Percentiles rank a stretch among this genome's conserved stretches.
phyloP scores from a whole-genome alignment of 2,329 filamentous ascomycete species.

The Scleromitrula shiraiana region DNA sequence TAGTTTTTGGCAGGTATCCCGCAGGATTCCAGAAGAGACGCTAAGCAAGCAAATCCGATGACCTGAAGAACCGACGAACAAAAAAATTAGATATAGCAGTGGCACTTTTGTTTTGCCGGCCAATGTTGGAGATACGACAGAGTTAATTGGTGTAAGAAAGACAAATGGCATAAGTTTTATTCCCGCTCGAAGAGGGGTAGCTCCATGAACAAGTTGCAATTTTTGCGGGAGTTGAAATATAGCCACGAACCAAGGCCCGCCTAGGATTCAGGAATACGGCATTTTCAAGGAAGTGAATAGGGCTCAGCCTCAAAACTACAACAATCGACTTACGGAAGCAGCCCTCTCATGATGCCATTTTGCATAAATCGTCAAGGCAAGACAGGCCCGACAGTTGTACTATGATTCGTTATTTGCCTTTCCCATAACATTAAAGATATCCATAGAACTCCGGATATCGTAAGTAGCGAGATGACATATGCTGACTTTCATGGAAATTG shows the following conservation, averaged over 20 bases:
- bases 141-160: background rate
- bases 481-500: conserved; percentile 36
- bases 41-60: background rate
- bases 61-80: background rate
- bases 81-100: background rate
- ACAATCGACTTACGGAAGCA: conserved; percentile 11
- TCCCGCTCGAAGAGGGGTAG: background rate
- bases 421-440: conserved; percentile 30
- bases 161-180: background rate
- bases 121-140: background rate
- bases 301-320: background rate
- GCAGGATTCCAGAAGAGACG: background rate
- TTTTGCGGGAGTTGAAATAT: background rate
- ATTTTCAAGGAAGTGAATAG: background rate
- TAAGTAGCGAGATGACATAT: conserved; percentile 30
- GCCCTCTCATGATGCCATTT: conserved; percentile 9
- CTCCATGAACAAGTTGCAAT: background rate
- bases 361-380: conserved; percentile 14
- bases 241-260: background rate
- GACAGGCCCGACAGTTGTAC: conserved; percentile 10
- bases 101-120: background rate
- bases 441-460: conserved; percentile 22
- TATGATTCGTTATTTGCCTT: conserved; percentile 7
- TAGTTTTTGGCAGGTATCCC: background rate
- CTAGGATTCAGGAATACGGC: background rate